Base-by-base conservation (phyloP, 2,329 filamentous ascomycete species). In the Penicillium sp. region DNA sequence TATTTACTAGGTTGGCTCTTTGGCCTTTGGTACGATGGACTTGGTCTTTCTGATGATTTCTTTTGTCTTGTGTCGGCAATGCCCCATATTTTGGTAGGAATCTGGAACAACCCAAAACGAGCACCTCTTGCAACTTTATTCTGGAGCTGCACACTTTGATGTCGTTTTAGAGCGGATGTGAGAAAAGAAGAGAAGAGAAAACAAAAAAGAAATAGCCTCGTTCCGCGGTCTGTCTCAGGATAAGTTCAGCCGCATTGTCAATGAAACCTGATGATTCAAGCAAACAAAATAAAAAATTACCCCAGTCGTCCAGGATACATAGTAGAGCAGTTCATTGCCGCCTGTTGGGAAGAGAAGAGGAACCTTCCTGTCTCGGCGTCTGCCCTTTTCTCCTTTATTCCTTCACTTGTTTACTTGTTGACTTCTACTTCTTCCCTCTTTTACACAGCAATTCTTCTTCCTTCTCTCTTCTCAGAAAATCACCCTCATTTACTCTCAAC, bases 211-310 rank as follows among this genome's bases (percentile, higher is more conserved):
- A 18, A 39, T 47, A 48, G 44, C 20, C 21, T 37, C 26, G 23
- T 30, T 37, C 24, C 20, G 26, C 29, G 33, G 27, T 27, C 21
- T 30, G 27, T 27, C 21, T 30, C 8, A 20, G 27, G 5, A 42
- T 15, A 7, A 37, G 18, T 26, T 40, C 18, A n/a, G 9, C n/a
- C 13, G 21, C 13, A 13, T 23, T 24, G 36, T 40, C 36, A 40
- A 40, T 40, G 21, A 40, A 40, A 40, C 7, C 24, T 40, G 12
- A 40, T 40, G 36, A 40, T 40, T 40, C 36, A 24, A 39, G 36
- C 21, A 40, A 24, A 4, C 34, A 24, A 3, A 24, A 9, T 13
- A n/a, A 24, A 20, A 20, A 27, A 27, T 27, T n/a, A n/a, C n/a
- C n/a, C n/a, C n/a, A n/a, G n/a, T n/a, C n/a, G n/a, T n/a, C n/a